phyloP scores from a whole-genome alignment of 2,329 filamentous ascomycete genomes.

The Orbilia brochopaga region DNA sequence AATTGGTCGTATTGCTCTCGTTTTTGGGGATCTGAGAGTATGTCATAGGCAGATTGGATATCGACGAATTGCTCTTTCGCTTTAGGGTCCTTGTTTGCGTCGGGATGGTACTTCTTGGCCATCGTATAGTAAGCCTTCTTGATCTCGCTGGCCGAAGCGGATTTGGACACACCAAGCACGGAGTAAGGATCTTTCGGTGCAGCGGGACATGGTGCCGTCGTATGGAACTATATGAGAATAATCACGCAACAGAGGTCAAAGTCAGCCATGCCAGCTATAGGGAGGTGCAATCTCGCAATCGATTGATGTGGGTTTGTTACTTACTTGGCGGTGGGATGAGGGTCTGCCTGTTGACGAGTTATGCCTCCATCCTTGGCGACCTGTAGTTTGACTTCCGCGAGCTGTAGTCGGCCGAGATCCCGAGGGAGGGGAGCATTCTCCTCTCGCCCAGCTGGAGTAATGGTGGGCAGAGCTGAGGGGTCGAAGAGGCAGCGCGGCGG shows the following conservation, averaged over 20 bases:
- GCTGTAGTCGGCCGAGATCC: background rate
- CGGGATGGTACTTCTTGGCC: slow-evolving; percentile 96
- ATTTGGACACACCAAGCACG: slow-evolving; percentile 81
- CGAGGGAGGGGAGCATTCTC: background rate
- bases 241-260: slow-evolving; percentile 58
- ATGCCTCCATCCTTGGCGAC: slow-evolving; percentile 6
- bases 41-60: slow-evolving; percentile 90
- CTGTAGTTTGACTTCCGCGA: slow-evolving; percentile 3
- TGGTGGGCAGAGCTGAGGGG: slow-evolving; percentile 8
- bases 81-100: slow-evolving; percentile 93
- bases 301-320: background rate
- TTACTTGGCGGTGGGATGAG: slow-evolving; percentile 53
- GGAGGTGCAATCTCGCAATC: background rate
- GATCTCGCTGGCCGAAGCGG: slow-evolving; percentile 82
- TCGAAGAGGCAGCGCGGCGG: slow-evolving; percentile 5
- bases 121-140: slow-evolving; percentile 98
- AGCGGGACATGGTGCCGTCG: slow-evolving; percentile 62
- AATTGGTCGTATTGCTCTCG: slow-evolving; percentile 90
- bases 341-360: background rate
- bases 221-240: slow-evolving; percentile 63
- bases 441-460: slow-evolving; percentile 27
- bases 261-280: slow-evolving; percentile 7
- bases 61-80: slow-evolving; percentile 95
- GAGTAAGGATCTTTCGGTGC: slow-evolving; percentile 80
- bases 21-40: slow-evolving; percentile 91